Evolutionary conservation across 306 rosid genomes (phyloP).

Genomic region (Quercus cerris): DNA sequence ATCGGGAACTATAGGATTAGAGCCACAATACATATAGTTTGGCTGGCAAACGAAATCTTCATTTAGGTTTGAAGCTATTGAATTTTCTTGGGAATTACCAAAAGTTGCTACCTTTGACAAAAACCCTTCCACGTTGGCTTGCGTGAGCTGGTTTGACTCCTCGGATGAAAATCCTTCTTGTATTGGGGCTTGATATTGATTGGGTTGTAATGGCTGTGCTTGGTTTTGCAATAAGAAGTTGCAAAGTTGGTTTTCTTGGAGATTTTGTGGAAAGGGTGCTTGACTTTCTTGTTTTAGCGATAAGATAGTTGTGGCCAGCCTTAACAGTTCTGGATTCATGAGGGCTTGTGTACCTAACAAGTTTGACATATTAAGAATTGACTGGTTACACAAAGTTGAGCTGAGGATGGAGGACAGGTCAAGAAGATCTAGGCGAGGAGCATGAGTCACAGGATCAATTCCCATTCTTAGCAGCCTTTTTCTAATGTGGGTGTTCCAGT

Average conservation of each 20-base stretch:
- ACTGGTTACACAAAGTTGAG: conserved; percentile 43
- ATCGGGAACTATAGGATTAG: conserved; percentile 24
- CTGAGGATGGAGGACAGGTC: conserved; percentile 64
- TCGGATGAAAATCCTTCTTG: conserved; percentile 20
- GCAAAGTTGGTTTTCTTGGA: conserved; percentile 35
- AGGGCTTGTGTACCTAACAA: conserved; percentile 52
- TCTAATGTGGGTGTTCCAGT: conserved; percentile 90
- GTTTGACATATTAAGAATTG: conserved; percentile 56
- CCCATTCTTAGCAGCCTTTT: conserved; percentile 79
- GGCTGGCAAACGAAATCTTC: conserved; percentile 30
- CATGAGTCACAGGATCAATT: conserved; percentile 85
- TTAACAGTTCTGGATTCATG: conserved; percentile 58
- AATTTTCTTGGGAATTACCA: conserved; percentile 36
- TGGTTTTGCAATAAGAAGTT: conserved; percentile 31
- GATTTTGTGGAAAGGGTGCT: conserved; percentile 29
- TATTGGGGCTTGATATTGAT: conserved; percentile 20
- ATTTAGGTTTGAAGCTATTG: conserved; percentile 24
- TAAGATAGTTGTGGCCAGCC: conserved; percentile 48
- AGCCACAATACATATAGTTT: conserved; percentile 16
- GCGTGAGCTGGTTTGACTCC: conserved; percentile 15
- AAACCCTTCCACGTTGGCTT: conserved; percentile 21
- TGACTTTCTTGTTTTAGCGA: conserved; percentile 45
- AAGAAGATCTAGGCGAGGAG: conserved; percentile 80
- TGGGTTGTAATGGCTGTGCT: conserved; percentile 17
- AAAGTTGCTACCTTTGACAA: conserved; percentile 13